Percentiles rank a stretch among this genome's conserved stretches.
Conservation (phyloP, 75 land plant species). For the Cryptomeria japonica region DNA sequence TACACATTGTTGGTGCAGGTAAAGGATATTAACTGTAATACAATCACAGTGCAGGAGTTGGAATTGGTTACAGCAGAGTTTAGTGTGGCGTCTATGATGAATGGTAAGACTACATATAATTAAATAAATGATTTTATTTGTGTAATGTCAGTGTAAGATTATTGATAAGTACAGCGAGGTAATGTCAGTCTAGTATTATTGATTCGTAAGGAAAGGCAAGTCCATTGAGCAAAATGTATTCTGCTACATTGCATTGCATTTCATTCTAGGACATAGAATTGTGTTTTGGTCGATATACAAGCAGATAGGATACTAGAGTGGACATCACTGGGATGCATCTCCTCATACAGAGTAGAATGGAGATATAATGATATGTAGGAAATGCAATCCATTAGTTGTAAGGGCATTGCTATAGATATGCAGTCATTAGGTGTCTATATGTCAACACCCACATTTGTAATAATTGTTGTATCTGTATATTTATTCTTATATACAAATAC, state of each 20-base stretch:
- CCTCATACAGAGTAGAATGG: neutral
- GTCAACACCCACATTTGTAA: too few relatives aligned
- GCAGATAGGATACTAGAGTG: neutral
- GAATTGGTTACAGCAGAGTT: slow-evolving; percentile 72
- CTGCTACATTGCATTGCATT: neutral
- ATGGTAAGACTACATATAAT: slow-evolving; percentile 37
- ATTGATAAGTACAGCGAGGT: neutral
- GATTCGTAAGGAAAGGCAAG: neutral
- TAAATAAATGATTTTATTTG: neutral
- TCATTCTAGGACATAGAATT: neutral
- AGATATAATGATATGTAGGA: neutral
- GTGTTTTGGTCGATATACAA: neutral
- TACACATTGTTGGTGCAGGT: slow-evolving; percentile 45
- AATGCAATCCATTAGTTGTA: too few relatives aligned
- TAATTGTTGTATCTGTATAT: too few relatives aligned
- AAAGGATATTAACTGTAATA: slow-evolving; percentile 83
- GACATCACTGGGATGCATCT: neutral
- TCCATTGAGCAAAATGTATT: neutral
- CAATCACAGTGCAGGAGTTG: slow-evolving; percentile 71
- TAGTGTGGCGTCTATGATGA: slow-evolving; percentile 83
- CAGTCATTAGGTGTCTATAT: too few relatives aligned
- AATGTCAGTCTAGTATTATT: neutral
- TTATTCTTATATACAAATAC: too few relatives aligned
- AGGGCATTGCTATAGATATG: too few relatives aligned
- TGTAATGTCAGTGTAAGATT: neutral